phyloP scores from a whole-genome alignment of 768 basidiomycete genomes.

The Mycena rosella region DNA sequence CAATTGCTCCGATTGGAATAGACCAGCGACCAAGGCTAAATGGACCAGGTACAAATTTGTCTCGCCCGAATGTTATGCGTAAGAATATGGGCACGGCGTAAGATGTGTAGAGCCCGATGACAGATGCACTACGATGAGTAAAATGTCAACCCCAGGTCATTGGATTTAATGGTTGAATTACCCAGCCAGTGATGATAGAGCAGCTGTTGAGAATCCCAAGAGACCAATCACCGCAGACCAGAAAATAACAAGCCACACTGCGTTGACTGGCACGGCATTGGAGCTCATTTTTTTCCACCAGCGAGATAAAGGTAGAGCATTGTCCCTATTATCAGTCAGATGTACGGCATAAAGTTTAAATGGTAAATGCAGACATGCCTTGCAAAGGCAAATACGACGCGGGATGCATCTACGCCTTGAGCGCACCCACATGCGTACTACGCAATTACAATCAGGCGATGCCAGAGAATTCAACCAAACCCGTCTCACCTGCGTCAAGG shows the following conservation, averaged over 20 bases:
- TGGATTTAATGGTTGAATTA: no score
- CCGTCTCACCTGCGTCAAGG: constrained; percentile 49
- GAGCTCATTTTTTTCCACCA: constrained; percentile 75
- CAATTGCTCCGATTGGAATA: constrained; percentile 68
- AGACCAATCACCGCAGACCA: constrained; percentile 69
- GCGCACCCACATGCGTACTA: no score
- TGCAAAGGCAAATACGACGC: constrained; percentile 81
- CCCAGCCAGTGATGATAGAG: constrained; percentile 73
- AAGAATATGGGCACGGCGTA: constrained; percentile 78
- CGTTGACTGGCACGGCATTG: constrained; percentile 77
- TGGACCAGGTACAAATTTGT: constrained; percentile 67
- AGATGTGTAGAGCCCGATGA: constrained; percentile 77
- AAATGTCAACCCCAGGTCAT: no score
- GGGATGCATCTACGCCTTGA: constrained; percentile 80
- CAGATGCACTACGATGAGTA: constrained; percentile 63
- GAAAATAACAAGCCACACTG: constrained; percentile 80
- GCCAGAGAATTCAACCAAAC: no score
- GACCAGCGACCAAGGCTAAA: constrained; percentile 74
- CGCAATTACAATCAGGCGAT: constrained; percentile 49
- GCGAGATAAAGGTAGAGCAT: constrained; percentile 78
- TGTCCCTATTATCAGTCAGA: constrained; percentile 60
- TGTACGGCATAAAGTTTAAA: background rate
- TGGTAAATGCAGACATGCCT: constrained; percentile 33
- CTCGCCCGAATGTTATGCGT: constrained; percentile 77
- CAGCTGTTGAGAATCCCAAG: constrained; percentile 74